These are phyloP conservation scores for Perilla frutescens DNA, from an alignment of 257 asterid genomes.

Conservation along the genomic window DNA sequence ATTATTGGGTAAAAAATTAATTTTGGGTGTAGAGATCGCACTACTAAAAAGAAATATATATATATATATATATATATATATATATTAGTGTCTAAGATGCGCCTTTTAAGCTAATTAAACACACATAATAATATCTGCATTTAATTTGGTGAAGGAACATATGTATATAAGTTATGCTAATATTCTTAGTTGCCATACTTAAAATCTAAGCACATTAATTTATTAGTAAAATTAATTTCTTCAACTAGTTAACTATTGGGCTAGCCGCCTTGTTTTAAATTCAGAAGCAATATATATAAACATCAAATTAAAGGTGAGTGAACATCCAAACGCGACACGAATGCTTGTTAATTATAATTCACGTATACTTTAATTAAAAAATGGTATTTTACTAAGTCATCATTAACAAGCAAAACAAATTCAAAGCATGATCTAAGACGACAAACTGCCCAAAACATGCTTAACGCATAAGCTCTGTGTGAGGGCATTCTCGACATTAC, in stretches of 20 bases:
- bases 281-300: constrained; percentile 18
- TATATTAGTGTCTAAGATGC: too few species aligned
- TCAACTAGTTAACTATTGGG: not conserved
- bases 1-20: too few species aligned
- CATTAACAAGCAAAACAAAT: constrained; percentile 21
- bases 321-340: not conserved
- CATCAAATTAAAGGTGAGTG: not conserved
- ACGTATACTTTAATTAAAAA: constrained; percentile 14
- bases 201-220: not conserved
- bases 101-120: too few species aligned
- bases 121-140: too few species aligned
- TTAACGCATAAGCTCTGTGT: not conserved
- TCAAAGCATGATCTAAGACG: constrained; percentile 1
- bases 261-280: constrained; percentile 24
- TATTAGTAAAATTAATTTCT: not conserved
- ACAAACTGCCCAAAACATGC: constrained; percentile 20
- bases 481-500: constrained; percentile 34
- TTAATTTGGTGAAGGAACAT: too few species aligned
- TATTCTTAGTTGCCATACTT: too few species aligned
- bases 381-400: not conserved
- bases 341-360: not conserved
- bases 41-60: too few species aligned
- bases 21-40: too few species aligned
- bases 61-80: too few species aligned
- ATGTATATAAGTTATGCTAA: too few species aligned